Percentiles rank a stretch among this genome's conserved stretches.
Evolutionary conservation across 2,329 filamentous ascomycete genomes (phyloP).

Genomic region (Nannizzia gypsea): DNA sequence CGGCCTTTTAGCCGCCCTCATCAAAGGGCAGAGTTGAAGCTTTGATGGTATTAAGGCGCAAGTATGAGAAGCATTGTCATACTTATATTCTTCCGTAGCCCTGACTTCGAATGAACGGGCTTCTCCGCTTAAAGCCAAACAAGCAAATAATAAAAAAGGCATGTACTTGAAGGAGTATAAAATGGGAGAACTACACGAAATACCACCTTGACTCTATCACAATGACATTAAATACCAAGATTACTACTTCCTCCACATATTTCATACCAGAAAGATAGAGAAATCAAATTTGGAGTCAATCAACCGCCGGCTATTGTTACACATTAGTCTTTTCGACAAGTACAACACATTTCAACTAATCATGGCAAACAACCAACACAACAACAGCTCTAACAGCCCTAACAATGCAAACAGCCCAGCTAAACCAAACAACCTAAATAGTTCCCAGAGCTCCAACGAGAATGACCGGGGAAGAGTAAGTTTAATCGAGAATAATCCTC

Average conservation of each 20-base stretch:
- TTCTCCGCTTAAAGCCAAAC: background rate
- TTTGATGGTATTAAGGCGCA: background rate
- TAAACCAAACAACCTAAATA: too few relatives aligned
- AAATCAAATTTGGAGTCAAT: background rate
- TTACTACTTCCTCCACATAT: background rate
- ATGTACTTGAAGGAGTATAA: background rate
- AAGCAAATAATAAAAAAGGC: background rate
- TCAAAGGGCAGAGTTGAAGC: background rate
- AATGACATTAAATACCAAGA: background rate
- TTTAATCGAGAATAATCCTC: background rate
- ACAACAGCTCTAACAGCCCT: background rate
- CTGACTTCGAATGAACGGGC: background rate
- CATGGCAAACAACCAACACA: background rate
- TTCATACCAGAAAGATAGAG: background rate
- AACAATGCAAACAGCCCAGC: too few relatives aligned
- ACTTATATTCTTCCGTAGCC: background rate
- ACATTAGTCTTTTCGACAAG: background rate
- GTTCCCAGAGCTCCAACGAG: too few relatives aligned
- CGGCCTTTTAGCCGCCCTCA: background rate
- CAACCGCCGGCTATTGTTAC: background rate
- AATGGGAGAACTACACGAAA: background rate
- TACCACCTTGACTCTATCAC: background rate
- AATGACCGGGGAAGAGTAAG: slow-evolving; percentile 9
- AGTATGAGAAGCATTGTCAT: background rate
- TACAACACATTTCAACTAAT: background rate